Evolutionary conservation across 441 rosid species (phyloP), one percentile per base, ranked within the genome.

Genomic region (California macrophylla): DNA sequence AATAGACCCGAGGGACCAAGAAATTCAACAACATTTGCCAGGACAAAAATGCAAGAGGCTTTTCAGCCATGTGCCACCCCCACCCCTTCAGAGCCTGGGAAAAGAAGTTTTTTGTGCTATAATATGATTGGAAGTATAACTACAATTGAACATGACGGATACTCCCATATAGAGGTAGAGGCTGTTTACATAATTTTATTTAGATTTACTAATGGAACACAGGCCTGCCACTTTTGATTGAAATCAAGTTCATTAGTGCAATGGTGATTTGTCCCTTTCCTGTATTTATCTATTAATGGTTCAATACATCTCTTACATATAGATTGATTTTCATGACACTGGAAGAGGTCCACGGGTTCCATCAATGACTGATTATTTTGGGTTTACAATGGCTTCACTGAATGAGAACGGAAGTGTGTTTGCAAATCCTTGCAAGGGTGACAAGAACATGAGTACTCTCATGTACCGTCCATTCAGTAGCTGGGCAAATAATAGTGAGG

Each of bases 401-500:
- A 91, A 87, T 70, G 98, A 87, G 80, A 85, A 72, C 80, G 96
- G 98, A 66, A 82, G 97, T 75, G 93, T 85, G 73, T 91, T 93
- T 78, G 98, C 97, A 61, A 93, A 91, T 77, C 92, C 91, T 34
- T 82, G 95, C 82, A 91, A 87, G 80, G 95, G 96, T 7, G 98
- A 88, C 72, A 91, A 93, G 78, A 89, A 76, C 81, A 84, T 88
- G 91, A 93, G 98, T 79, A 88, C 94, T 66, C 92, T 93, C 64
- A 88, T 93, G 93, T 89, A 93, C 79, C 85, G 97, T 10, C 98
- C 98, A 3, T 91, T 93, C 73, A 71, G 77, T 70, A 89, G 93
- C 81, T 93, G 98, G 96, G 98, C 92, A 18, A 87, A 82, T 77
- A 91, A 91, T 76, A 88, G 96, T 56, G 98, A 91, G 97, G 98